Evolutionary conservation across 345 rosid genomes (phyloP), one percentile per base, ranked within the genome.

Genomic region (Lenwebbia sp.): DNA sequence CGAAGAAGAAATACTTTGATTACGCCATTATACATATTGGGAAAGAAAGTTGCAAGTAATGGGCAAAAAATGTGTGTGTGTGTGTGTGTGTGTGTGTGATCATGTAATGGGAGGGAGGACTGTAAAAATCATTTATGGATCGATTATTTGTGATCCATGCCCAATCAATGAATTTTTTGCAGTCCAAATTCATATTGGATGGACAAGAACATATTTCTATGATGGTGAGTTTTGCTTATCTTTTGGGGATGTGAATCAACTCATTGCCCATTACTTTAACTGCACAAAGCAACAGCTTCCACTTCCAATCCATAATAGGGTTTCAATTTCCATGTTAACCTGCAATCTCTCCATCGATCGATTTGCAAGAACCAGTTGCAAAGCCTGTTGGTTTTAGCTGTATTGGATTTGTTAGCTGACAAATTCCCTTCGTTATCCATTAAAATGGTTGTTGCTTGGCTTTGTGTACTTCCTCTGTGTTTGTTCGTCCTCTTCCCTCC

Each of bases 111-210:
- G 52, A 85, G 82, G 84, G 83, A 84, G 84, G 92, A 88, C 93
- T 92, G 92, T 94, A 92, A 90, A 86, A 88, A 89, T 70, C 78
- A 86, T 89, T 89, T 53, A 83, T 74, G 91, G 90, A 89, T 87
- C 84, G 89, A 85, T 83, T 86, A 89, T 87, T 70, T 70, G 78
- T 84, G 87, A 91, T 91, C 91, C 90, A 74, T 90, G 86, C 88
- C 91, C 90, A 70, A 90, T 93, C 89, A 91, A 91, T 91, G 93
- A 92, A 93, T 87, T 90, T 86, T 33, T 70, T 70, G 44, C 92
- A 86, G 91, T 87, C 92, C 89, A 85, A 87, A 89, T 91, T 89
- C 90, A 25, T 82, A 86, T 81, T 86, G 90, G 86, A 50, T 86
- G 87, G 87, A 86, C 88, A 19, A 37, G 78, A 70, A 33, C 78